Evolutionary conservation across 2,329 filamentous ascomycete species (phyloP).

Genomic region (Exophiala sp.): DNA sequence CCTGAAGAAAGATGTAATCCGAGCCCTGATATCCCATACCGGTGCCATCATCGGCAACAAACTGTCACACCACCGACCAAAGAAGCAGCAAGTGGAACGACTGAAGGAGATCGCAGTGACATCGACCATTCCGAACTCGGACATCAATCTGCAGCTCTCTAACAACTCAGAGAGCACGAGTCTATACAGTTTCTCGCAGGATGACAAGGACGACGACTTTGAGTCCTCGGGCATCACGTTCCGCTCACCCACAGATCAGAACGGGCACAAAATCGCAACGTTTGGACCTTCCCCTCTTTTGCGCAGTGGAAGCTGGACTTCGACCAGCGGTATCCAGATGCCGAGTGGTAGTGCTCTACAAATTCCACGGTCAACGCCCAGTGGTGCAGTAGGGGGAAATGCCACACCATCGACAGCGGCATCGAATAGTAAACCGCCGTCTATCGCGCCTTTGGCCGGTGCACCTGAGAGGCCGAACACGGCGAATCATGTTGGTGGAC

Average conservation of each 20-base stretch:
- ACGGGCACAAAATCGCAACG: conserved; percentile 10
- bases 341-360: background rate
- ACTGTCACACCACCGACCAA: conserved; percentile 82
- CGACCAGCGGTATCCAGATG: conserved; percentile 8
- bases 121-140: conserved; percentile 55
- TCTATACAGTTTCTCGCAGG: conserved; percentile 25
- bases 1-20: conserved; percentile 90
- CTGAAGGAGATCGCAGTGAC: conserved; percentile 81
- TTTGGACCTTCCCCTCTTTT: conserved; percentile 16
- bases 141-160: conserved; percentile 30
- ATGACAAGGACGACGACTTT: conserved; percentile 21
- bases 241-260: conserved; percentile 17
- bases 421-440: conserved; percentile 2
- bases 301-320: conserved; percentile 16
- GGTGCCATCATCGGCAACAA: conserved; percentile 98
- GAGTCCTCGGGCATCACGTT: conserved; percentile 26
- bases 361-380: background rate
- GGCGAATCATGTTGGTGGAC: conserved; percentile 1
- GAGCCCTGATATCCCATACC: conserved; percentile 89
- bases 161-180: conserved; percentile 28
- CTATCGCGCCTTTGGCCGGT: background rate
- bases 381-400: no score
- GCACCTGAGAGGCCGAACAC: conserved; percentile 8
- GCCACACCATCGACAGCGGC: no score
- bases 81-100: conserved; percentile 70